phyloP scores from a whole-genome alignment of 2,329 filamentous ascomycete genomes.

The Mycosphaerelloides madeirae region DNA sequence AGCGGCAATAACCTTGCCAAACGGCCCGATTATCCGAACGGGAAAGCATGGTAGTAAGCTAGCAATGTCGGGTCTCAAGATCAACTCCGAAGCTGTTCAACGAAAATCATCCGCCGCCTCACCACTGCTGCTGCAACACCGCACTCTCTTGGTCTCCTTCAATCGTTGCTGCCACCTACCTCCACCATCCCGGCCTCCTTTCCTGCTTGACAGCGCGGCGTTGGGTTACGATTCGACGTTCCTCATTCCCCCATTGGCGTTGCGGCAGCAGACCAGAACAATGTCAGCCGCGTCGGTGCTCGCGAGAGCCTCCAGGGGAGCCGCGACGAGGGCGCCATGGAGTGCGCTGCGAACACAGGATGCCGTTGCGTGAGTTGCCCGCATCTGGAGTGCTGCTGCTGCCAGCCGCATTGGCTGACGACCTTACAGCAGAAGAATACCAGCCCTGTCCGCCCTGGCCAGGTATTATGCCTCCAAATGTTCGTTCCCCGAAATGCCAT shows the following conservation, averaged over 20 bases:
- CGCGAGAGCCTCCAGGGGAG: conserved; percentile 38
- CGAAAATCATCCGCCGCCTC: no score
- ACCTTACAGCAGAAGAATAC: conserved; percentile 38
- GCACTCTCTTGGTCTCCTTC: neutral
- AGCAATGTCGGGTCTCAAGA: no score
- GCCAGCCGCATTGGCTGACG: conserved; percentile 5
- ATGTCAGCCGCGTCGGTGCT: conserved; percentile 53
- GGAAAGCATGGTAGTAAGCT: no score
- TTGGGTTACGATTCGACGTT: conserved; percentile 3
- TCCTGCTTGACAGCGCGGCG: conserved; percentile 5
- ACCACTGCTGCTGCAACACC: no score
- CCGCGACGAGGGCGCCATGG: conserved; percentile 12
- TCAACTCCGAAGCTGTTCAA: no score
- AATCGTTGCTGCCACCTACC: neutral
- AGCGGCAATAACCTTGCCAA: no score
- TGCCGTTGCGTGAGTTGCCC: conserved; percentile 32
- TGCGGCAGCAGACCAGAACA: conserved; percentile 27
- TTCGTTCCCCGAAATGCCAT: conserved; percentile 36
- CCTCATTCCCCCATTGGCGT: neutral
- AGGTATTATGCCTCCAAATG: conserved; percentile 67
- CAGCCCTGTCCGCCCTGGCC: conserved; percentile 56
- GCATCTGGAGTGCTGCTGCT: neutral
- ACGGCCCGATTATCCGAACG: no score
- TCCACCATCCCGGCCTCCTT: conserved; percentile 1
- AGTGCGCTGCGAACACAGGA: conserved; percentile 30